Percentiles rank a stretch among this genome's conserved stretches.
Conservation (phyloP, 225 moss, liverwort and hornwort species). For the Lunularia cruciata region DNA sequence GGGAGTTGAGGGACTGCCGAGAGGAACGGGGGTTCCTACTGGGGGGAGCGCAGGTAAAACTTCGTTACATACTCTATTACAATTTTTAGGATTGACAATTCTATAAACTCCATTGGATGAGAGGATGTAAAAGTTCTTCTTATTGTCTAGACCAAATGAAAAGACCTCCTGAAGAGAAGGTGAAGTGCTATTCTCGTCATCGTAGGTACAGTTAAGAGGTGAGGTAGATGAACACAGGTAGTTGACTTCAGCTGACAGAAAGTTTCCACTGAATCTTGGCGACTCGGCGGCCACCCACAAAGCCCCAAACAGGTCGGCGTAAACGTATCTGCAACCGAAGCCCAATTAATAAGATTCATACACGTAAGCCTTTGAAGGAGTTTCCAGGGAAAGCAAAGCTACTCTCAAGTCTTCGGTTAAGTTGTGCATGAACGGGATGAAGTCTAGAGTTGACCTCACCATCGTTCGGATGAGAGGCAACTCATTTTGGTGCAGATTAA, state of each 20-base stretch:
- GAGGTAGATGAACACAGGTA: constrained; percentile 54
- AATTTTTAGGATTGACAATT: constrained; percentile 41
- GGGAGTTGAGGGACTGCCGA: background rate
- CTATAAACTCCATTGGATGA: constrained; percentile 60
- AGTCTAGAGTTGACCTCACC: too few species aligned
- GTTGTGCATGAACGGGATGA: too few species aligned
- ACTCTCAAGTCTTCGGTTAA: too few species aligned
- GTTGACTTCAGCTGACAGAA: constrained; percentile 28
- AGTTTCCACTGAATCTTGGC: constrained; percentile 62
- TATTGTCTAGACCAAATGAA: constrained; percentile 61
- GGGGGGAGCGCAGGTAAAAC: constrained; percentile 40
- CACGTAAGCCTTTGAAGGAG: too few species aligned
- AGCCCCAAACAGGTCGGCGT: constrained; percentile 46
- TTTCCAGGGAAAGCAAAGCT: too few species aligned
- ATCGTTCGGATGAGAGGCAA: too few species aligned
- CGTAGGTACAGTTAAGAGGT: constrained; percentile 52
- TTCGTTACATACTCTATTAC: constrained; percentile 43
- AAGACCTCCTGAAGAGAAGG: constrained; percentile 40
- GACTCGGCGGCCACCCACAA: constrained; percentile 67
- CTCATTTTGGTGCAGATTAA: too few species aligned
- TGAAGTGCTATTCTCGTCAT: constrained; percentile 3
- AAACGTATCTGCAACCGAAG: constrained; percentile 61
- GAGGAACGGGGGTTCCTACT: constrained; percentile 13
- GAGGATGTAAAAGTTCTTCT: constrained; percentile 58
- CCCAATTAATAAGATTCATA: too few species aligned